Conservation (phyloP, 495 filamentous ascomycete species). For the Neurospora sp. region DNA sequence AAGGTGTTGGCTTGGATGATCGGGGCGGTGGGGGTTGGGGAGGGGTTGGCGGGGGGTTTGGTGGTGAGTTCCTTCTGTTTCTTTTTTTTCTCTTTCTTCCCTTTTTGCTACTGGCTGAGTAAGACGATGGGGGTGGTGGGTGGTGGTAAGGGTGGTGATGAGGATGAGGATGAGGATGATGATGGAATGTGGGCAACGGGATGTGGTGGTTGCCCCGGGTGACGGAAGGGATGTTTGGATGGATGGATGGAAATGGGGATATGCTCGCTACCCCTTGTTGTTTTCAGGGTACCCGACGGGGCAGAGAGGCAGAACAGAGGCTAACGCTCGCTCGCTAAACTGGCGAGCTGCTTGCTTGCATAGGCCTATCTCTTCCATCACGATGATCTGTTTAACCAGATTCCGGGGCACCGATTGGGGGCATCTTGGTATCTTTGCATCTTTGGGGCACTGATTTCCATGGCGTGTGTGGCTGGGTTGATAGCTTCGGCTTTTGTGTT, state of each 20-base stretch:
- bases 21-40: conserved; percentile 43
- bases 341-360: background rate
- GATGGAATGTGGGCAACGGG: conserved; percentile 1
- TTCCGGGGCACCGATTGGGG: conserved; percentile 70
- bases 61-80: conserved; percentile 51
- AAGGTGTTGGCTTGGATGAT: conserved; percentile 57
- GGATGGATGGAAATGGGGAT: background rate
- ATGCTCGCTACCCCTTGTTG: background rate
- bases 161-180: background rate
- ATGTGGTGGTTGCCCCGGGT: background rate
- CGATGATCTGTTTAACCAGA: conserved; percentile 67
- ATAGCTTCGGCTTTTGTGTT: conserved; percentile 53
- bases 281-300: background rate
- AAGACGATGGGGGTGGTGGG: background rate
- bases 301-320: background rate
- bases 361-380: conserved; percentile 77
- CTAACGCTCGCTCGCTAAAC: background rate
- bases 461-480: conserved; percentile 52
- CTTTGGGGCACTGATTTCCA: conserved; percentile 55
- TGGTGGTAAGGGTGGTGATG: background rate
- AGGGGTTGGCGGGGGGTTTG: conserved; percentile 63
- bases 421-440: conserved; percentile 69
- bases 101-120: background rate
- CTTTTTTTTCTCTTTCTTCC: background rate
- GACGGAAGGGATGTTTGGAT: background rate